Base-by-base conservation (phyloP, 768 basidiomycete species). In the Pulveroboletus sp. region DNA sequence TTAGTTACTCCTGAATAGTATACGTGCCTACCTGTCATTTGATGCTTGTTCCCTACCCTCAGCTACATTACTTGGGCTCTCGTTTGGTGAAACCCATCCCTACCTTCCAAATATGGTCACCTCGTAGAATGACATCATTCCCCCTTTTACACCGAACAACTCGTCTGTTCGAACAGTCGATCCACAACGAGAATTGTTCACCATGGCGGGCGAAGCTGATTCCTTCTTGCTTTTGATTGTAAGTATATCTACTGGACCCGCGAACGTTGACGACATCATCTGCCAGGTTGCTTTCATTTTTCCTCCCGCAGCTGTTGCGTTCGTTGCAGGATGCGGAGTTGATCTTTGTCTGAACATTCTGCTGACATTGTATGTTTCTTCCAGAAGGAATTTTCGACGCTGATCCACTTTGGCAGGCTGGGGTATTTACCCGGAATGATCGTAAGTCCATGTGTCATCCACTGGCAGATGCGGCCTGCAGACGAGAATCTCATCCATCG, bases 341-440 rank as follows among this genome's bases (percentile, higher is more conserved):
- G 90, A 93, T 68, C 74, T 93, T 26, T 76, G 92, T 53, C 82
- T 93, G 61, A 93, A 90, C 71, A 78, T 93, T 48, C 63, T 77
- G 42, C 69, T 93, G 52, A 92, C 91, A 0, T 59, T 86, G 89
- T 89, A 63, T 17, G 80, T 69, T 17, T 22, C 30, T n/a, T 50
- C 12, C 17, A 6, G 13, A 11, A 13, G n/a, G 7, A 9, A 3
- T 14, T 26, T 31, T 23, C 24, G n/a, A n/a, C 4, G 29, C n/a
- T 36, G 32, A 17, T 10, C 43, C 1, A 16, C 16, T 9, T 17
- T 16, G 3, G 37, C 43, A 87, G 89, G 30, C 72, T 91, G 47
- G 90, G 86, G 11, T 90, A 83, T 62, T 60, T 90, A 20, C 87
- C 89, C 1, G 87, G 81, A 10, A 73, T 73, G 51, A 53, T 81